Base-by-base conservation (phyloP, 2,329 filamentous ascomycete genomes). In the Geosmithia morbida region DNA sequence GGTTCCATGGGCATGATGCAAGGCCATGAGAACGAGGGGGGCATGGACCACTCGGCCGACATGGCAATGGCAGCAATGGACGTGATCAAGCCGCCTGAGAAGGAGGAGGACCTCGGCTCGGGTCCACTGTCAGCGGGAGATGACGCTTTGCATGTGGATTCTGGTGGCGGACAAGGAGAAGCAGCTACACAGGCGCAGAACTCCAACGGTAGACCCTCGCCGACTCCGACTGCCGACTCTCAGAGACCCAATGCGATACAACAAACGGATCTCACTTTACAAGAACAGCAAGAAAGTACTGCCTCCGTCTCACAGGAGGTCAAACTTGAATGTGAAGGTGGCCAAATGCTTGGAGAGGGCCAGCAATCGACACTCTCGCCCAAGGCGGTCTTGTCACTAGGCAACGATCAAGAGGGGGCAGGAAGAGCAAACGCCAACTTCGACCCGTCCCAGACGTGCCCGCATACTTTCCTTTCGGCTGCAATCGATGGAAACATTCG, bases 401-500 rank as follows among this genome's bases (percentile, higher is more conserved):
- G 33, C 3, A 16, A 37, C 14, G 33, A 37, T 3, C 33, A 37
- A 37, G 33, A 37, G 33, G 33, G 33, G 3, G 33, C 39, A 4
- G 39, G 22, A 26, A 26, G 22, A 26, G 22, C 14, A n/a, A 41
- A 20, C 18, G n/a, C 40, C 19, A 30, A 20, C 26, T 37, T 41
- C n/a, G 42, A 50, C 17, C 43, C 48, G 7, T 48, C 46, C 17
- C 51, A 51, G n/a, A 39, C 17, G 11, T 87, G 79, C 0, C 79
- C 88, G 51, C 84, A 79, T 4, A 89, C 84, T 0, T 98, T 98
- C 61, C 72, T 98, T 46, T 86, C 89, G 22, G 85, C 92, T 2
- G 85, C 87, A 2, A 87, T 90, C 8, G 85, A 97, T 65, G 89
- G 90, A 47, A 82, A 81, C 1, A 71, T 98, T 43, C 83, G 88